These are phyloP conservation scores for Calophaca sinica DNA, from an alignment of 306 rosid species.

Conservation along the genomic window DNA sequence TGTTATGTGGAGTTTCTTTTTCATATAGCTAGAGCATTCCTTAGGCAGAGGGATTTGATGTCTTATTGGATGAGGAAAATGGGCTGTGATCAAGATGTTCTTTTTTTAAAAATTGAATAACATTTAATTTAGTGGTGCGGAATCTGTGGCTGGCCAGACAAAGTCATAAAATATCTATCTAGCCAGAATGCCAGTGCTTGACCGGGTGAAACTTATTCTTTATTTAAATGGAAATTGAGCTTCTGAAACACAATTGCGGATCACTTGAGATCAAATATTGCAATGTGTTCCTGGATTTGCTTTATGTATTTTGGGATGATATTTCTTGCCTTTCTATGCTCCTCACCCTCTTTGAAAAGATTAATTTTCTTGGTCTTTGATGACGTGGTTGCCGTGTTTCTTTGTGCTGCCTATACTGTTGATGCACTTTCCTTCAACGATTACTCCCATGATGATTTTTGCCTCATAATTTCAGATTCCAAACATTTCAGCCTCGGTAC, in stretches of 20 bases:
- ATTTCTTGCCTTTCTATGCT: constrained; percentile 24
- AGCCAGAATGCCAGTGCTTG: not conserved
- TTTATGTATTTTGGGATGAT: constrained; percentile 10
- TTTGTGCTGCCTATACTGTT: constrained; percentile 31
- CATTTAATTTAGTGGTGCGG: constrained; percentile 6
- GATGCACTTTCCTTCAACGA: constrained; percentile 33
- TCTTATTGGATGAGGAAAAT: not conserved
- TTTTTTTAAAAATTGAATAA: constrained; percentile 27
- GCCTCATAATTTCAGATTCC: constrained; percentile 68
- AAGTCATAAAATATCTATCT: not conserved
- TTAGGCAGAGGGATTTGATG: not conserved
- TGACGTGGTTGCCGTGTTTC: constrained; percentile 5
- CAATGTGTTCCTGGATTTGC: constrained; percentile 24
- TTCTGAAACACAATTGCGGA: not conserved
- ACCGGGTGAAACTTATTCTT: constrained; percentile 1
- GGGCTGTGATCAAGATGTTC: not conserved
- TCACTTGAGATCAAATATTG: constrained; percentile 2
- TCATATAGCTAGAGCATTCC: not conserved
- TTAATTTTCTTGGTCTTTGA: constrained; percentile 18
- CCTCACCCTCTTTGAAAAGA: constrained; percentile 37
- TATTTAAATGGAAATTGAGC: constrained; percentile 12
- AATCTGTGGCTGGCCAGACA: constrained; percentile 20
- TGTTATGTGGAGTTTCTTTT: not conserved
- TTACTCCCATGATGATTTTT: constrained; percentile 37
- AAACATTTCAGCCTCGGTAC: constrained; percentile 80